phyloP scores from a whole-genome alignment of 768 basidiomycete species.

The Strobilomyces dryophilus region DNA sequence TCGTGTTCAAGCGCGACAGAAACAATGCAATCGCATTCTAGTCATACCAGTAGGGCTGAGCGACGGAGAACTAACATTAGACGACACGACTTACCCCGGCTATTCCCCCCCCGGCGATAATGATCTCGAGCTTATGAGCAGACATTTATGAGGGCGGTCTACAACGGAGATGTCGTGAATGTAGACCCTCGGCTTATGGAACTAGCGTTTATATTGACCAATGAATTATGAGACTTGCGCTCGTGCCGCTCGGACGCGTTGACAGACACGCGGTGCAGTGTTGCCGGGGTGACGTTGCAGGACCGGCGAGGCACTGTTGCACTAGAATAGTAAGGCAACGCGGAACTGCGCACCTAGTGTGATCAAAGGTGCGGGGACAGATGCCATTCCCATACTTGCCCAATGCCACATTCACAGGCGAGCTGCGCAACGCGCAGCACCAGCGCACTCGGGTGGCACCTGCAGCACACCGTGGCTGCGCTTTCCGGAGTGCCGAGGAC shows the following conservation, averaged over 20 bases:
- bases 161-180: background rate
- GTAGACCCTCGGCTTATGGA: background rate
- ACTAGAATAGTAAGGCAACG: no score
- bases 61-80: background rate
- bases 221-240: background rate
- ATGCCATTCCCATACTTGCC: no score
- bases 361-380: no score
- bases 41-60: background rate
- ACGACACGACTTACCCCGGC: constrained; percentile 20
- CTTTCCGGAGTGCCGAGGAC: background rate
- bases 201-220: constrained; percentile 4
- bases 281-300: constrained; percentile 6
- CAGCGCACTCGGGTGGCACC: no score
- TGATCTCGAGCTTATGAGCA: constrained; percentile 17
- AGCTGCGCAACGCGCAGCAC: no score
- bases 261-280: background rate
- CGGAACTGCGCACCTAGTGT: no score
- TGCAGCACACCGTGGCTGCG: background rate
- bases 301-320: no score
- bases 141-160: constrained; percentile 9
- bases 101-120: constrained; percentile 28
- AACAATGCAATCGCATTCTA: constrained; percentile 25
- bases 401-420: no score
- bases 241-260: constrained; percentile 21
- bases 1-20: constrained; percentile 18